Conservation (phyloP, 2,329 filamentous ascomycete genomes). For the Thelonectria discophora region DNA sequence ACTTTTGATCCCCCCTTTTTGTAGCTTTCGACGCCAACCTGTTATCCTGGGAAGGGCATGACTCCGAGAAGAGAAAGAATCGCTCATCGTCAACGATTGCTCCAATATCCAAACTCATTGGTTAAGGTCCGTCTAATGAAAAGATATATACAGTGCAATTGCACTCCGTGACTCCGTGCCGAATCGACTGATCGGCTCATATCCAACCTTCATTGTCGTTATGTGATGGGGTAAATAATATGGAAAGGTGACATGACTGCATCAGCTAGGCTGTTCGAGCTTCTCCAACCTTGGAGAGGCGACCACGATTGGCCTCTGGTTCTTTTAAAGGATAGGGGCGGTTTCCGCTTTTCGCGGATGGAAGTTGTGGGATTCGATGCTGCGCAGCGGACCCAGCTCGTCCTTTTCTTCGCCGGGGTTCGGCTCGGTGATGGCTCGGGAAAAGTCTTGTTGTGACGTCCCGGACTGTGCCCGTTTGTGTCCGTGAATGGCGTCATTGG, state of each 20-base stretch:
- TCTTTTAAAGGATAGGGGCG: slow-evolving; percentile 36
- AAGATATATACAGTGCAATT: neutral
- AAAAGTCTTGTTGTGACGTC: slow-evolving; percentile 35
- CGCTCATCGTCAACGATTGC: slow-evolving; percentile 11
- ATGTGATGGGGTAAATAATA: neutral
- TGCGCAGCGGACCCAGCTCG: slow-evolving; percentile 39
- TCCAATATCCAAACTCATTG: slow-evolving; percentile 12
- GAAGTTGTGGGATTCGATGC: slow-evolving; percentile 36
- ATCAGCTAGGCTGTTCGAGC: neutral
- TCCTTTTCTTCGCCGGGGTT: slow-evolving; percentile 41
- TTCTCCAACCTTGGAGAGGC: neutral
- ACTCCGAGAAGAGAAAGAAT: slow-evolving; percentile 9
- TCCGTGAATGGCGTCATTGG: slow-evolving; percentile 42
- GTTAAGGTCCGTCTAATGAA: slow-evolving; percentile 8
- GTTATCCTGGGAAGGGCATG: slow-evolving; percentile 9
- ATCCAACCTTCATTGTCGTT: slow-evolving; percentile 11
- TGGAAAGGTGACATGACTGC: neutral
- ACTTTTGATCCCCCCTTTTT: slow-evolving; percentile 8
- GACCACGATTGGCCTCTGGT: slow-evolving; percentile 19
- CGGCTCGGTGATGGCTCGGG: slow-evolving; percentile 41
- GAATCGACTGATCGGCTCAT: neutral
- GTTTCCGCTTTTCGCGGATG: slow-evolving; percentile 43
- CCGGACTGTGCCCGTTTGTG: slow-evolving; percentile 44
- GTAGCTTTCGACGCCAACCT: slow-evolving; percentile 14
- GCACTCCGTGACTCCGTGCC: slow-evolving; percentile 8